Evolutionary conservation across 352 stramenopile genomes (phyloP), one percentile per base, ranked within the genome.

Genomic region (Phytophthora aleatoria): DNA sequence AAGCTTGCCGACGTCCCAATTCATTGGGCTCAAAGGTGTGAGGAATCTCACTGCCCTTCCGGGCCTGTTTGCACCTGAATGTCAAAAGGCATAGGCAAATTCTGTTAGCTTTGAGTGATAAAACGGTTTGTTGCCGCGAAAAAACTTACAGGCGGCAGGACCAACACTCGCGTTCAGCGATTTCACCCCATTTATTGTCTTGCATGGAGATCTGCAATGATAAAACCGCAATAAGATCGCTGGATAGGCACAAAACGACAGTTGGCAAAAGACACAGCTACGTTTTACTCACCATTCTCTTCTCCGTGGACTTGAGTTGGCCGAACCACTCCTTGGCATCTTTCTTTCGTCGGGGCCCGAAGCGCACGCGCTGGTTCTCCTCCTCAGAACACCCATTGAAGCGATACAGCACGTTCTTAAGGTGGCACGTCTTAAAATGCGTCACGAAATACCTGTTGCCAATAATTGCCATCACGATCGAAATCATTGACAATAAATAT

Each of bases 171-270:
- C 67, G 67, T 57, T 92, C 84, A 2, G 70, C 83, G 60, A 92
- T 92, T 61, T 92, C 84, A 16, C 84, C 88, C 84, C 84, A 91
- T 67, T 88, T 87, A 62, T 92, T 92, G 68, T 92, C 84, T 67
- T 92, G 84, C 84, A 92, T 91, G 2, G 84, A 91, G 55, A 92
- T 90, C 83, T 91, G 54, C 12, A 52, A 27, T 5, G 16, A 27
- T 59, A 20, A 39, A 61, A 15, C 12, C 3, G 35, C 26, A 43
- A 41, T 38, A 26, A 53, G 35, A 45, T 15, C 0, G 27, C 10
- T 38, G 33, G 35, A 16, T n/a, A 15, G 35, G 12, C 35, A n/a
- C 39, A 16, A 42, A n/a, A 13, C 15, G 11, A 53, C 5, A 1
- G 11, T n/a, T 36, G 10, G 36, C n/a, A 48, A 41, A 48, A 24